Conservation (phyloP, 768 basidiomycete genomes). For the Leccinum truebloodii region DNA sequence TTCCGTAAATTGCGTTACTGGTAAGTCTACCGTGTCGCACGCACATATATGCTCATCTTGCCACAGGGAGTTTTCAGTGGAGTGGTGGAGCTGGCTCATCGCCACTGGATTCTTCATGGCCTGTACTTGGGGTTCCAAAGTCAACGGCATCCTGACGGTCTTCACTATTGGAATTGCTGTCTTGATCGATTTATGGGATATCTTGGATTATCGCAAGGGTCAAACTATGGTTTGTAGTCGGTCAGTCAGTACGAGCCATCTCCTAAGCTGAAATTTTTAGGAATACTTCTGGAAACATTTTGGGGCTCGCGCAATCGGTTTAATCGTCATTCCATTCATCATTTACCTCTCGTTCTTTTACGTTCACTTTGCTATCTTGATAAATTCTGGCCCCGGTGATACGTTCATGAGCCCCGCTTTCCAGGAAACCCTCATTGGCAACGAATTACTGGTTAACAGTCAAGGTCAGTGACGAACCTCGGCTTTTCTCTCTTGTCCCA, state of each 20-base stretch:
- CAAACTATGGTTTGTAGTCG: slow-evolving; percentile 63
- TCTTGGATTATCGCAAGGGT: slow-evolving; percentile 82
- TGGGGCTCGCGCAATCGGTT: slow-evolving; percentile 74
- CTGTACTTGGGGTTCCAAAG: slow-evolving; percentile 96
- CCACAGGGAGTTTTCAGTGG: slow-evolving; percentile 75
- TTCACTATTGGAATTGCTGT: slow-evolving; percentile 88
- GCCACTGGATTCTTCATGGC: slow-evolving; percentile 93
- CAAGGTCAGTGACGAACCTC: slow-evolving; percentile 63
- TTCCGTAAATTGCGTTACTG: slow-evolving; percentile 93
- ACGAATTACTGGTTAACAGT: slow-evolving; percentile 88
- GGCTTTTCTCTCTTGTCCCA: background rate
- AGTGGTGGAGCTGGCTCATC: slow-evolving; percentile 96
- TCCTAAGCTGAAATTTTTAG: slow-evolving; percentile 39
- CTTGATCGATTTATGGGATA: slow-evolving; percentile 90
- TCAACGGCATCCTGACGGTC: slow-evolving; percentile 94
- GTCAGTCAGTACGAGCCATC: background rate
- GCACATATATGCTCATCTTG: slow-evolving; percentile 6
- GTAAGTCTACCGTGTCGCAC: slow-evolving; percentile 41
- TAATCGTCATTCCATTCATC: slow-evolving; percentile 86
- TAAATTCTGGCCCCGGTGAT: slow-evolving; percentile 88
- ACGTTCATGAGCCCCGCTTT: slow-evolving; percentile 97
- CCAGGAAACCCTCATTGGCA: slow-evolving; percentile 92
- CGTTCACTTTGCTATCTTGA: slow-evolving; percentile 88
- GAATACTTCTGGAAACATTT: slow-evolving; percentile 92
- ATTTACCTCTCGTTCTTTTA: slow-evolving; percentile 97